Evolutionary conservation across 495 filamentous ascomycete species (phyloP).

Genomic region (Extremus antarcticus): DNA sequence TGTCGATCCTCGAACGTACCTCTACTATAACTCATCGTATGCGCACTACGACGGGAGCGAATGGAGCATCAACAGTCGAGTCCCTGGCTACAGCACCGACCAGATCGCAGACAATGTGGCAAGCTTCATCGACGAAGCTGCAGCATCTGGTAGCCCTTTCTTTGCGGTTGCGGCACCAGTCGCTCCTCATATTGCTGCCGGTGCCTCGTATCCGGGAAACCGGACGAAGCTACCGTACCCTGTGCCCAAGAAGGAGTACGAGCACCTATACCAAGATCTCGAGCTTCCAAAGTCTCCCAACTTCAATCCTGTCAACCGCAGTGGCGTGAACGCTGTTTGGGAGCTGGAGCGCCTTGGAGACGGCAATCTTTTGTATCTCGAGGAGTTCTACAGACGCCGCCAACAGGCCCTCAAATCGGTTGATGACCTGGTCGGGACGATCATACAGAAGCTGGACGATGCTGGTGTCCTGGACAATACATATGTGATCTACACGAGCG

Average conservation of each 20-base stretch:
- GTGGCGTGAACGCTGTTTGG: constrained; percentile 51
- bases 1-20: constrained; percentile 59
- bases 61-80: constrained; percentile 23
- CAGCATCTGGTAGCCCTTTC: constrained; percentile 43
- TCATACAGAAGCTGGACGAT: constrained; percentile 9
- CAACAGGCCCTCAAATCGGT: constrained; percentile 25
- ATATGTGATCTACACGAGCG: constrained; percentile 10
- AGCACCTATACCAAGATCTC: constrained; percentile 35
- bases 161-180: constrained; percentile 57
- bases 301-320: constrained; percentile 32
- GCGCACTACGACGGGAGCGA: constrained; percentile 46
- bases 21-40: constrained; percentile 53
- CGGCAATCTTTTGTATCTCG: constrained; percentile 48
- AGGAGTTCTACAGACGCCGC: constrained; percentile 54
- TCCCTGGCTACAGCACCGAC: constrained; percentile 50
- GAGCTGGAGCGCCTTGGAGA: constrained; percentile 40
- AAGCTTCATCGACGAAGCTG: constrained; percentile 49
- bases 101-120: constrained; percentile 50
- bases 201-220: constrained; percentile 19
- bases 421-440: constrained; percentile 9
- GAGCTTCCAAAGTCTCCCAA: constrained; percentile 40
- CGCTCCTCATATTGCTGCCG: constrained; percentile 52
- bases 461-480: constrained; percentile 10
- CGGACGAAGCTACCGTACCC: constrained; percentile 13
- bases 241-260: constrained; percentile 25